phyloP scores from a whole-genome alignment of 192 early-diverging fungal species.

The Chytriomyces sp. region DNA sequence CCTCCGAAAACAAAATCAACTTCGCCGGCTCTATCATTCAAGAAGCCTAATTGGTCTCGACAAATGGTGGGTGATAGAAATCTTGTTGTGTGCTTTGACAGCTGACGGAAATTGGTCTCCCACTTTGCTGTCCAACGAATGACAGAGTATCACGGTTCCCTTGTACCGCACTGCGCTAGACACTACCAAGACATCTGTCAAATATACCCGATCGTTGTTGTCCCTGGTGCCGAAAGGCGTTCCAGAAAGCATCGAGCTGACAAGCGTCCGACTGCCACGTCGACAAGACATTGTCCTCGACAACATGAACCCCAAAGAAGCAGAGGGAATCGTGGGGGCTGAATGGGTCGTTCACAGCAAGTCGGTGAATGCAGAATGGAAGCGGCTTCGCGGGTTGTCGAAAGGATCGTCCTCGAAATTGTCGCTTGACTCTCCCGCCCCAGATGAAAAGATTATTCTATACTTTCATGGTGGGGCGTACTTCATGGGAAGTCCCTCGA shows the following conservation, averaged over 20 bases:
- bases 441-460: constrained; percentile 33
- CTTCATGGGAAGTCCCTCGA: constrained; percentile 32
- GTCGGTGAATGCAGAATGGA: constrained; percentile 23
- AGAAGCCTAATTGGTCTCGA: constrained; percentile 16
- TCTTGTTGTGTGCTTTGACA: background rate
- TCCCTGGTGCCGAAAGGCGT: constrained; percentile 13
- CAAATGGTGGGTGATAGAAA: constrained; percentile 9
- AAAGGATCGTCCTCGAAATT: background rate
- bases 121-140: background rate
- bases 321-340: constrained; percentile 7
- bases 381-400: constrained; percentile 7
- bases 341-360: constrained; percentile 35
- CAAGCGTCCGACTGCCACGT: constrained; percentile 8
- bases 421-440: background rate
- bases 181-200: constrained; percentile 13
- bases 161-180: constrained; percentile 31
- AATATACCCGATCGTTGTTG: constrained; percentile 23
- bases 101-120: background rate
- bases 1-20: no score
- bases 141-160: constrained; percentile 28
- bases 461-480: constrained; percentile 45
- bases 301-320: constrained; percentile 23
- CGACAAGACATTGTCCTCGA: constrained; percentile 22
- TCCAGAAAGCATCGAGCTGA: constrained; percentile 18
- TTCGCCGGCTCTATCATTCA: background rate